phyloP scores from a whole-genome alignment of 305 asterid genomes.

The Withania somnifera region DNA sequence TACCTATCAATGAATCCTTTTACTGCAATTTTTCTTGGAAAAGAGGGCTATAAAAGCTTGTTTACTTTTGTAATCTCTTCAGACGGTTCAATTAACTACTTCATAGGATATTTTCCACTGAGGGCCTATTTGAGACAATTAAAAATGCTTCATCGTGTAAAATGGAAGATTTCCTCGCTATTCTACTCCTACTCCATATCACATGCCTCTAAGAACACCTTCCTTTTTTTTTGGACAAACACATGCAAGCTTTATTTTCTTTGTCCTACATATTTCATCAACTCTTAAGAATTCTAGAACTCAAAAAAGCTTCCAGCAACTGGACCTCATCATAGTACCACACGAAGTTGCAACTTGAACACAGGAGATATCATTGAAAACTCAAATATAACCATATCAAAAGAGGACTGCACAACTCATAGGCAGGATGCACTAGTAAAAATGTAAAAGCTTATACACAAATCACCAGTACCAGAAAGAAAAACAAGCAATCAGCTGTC shows the following conservation, averaged over 20 bases:
- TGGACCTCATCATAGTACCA: background rate
- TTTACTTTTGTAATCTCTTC: background rate
- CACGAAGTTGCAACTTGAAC: background rate
- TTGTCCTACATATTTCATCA: background rate
- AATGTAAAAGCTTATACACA: background rate
- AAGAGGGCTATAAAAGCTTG: background rate
- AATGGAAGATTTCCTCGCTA: background rate
- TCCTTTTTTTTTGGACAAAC: background rate
- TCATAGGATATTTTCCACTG: background rate
- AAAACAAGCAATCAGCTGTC: slow-evolving; percentile 45
- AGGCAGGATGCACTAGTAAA: background rate
- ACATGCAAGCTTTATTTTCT: background rate
- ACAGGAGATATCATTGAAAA: background rate
- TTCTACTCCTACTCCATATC: background rate
- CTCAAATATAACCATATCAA: background rate
- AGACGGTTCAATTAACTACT: background rate
- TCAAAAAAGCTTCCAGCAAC: background rate
- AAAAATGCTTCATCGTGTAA: background rate
- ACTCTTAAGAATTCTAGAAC: background rate
- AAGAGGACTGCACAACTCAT: background rate
- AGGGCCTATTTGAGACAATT: background rate
- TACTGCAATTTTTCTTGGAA: background rate
- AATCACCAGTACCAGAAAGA: slow-evolving; percentile 38
- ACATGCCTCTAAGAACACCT: background rate
- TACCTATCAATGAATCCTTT: background rate